Base-by-base conservation (phyloP, 176 grass and related monocot genomes). In the Phragmites australis region DNA sequence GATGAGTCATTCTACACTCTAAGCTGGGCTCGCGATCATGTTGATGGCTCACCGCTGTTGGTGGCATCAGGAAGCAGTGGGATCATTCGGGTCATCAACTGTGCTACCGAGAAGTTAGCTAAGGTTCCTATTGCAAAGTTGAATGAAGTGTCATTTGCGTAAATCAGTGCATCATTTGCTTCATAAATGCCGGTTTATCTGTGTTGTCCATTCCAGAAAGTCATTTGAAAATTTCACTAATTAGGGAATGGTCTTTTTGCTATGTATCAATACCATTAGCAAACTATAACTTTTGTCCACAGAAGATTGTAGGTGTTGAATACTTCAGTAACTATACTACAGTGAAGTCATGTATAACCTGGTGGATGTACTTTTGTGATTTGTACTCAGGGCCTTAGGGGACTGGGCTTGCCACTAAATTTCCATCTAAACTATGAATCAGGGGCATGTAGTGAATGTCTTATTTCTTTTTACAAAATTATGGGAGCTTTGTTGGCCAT, bases 1-100 rank as follows among this genome's bases (percentile, higher is more conserved):
- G n/a, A n/a, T 62, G 92, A 94, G 70, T 98, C 95, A 45, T 98
- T 92, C 90, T 98, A 94, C 77, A 98, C 95, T 44, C 61, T 98
- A 62, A 94, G 92, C 82, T 98, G 92, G 95, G 88, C 92, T 61
- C 87, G 90, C 58, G 95, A 98, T 32, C 65, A 79, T 79, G 77
- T 86, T 82, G 86, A 91, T 76, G 92, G 90, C 7, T 83, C 92
- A 42, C 95, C 92, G 21, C 75, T 98, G 54, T 87, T 98, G 87
- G 90, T 98, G 29, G 95, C 92, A 59, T 92, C 90, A 46, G 90
- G 95, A 85, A 91, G 81, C 73, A 91, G 82, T 68, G 95, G 90
- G 21, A 79, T 93, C 78, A 98, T 98, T 56, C 86, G 90, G 15
- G 78, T 94, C 87, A 94, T 98, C 78, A 94, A 94, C 67, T 87